Evolutionary conservation across 257 asterid genomes (phyloP).

Genomic region (Lavandula angustifolia): DNA sequence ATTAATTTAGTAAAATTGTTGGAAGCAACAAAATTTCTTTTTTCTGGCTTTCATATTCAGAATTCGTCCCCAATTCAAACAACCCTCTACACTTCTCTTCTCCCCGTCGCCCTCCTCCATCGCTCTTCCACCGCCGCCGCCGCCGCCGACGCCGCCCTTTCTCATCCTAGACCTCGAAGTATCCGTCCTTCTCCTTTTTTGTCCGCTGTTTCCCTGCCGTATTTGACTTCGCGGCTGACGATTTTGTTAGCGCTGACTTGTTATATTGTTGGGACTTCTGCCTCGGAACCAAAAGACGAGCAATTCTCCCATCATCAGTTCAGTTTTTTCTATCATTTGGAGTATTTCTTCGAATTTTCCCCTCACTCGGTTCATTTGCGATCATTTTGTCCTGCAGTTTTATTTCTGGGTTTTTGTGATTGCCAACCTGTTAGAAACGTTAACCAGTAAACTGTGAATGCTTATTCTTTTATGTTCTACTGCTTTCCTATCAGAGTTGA

Average conservation of each 20-base stretch:
- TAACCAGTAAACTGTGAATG: constrained; percentile 1
- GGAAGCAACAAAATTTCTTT: constrained; percentile 13
- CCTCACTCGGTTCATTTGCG: constrained; percentile 28
- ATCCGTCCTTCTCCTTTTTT: not conserved
- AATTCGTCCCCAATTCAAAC: constrained; percentile 17
- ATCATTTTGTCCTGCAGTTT: constrained; percentile 25
- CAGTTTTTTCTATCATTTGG: not conserved
- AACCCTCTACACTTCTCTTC: constrained; percentile 2
- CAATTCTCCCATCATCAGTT: constrained; percentile 4
- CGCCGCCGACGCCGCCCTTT: constrained; percentile 10
- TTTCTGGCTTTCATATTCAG: constrained; percentile 4
- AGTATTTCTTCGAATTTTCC: constrained; percentile 19
- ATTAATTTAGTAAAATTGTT: constrained; percentile 9
- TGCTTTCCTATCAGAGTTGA: constrained; percentile 25
- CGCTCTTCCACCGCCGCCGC: constrained; percentile 21
- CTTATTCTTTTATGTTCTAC: constrained; percentile 3
- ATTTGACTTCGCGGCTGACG: constrained; percentile 16
- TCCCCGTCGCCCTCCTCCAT: constrained; percentile 21
- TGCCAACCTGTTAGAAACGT: not conserved
- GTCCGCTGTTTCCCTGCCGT: constrained; percentile 18
- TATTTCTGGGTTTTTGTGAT: not conserved
- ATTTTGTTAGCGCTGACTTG: constrained; percentile 30
- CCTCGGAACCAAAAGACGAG: constrained; percentile 20
- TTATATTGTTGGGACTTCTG: constrained; percentile 29
- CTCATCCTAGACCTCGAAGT: not conserved